phyloP scores from a whole-genome alignment of 2,329 filamentous ascomycete genomes.

The Ophiocordyceps camponoti-leonardi region DNA sequence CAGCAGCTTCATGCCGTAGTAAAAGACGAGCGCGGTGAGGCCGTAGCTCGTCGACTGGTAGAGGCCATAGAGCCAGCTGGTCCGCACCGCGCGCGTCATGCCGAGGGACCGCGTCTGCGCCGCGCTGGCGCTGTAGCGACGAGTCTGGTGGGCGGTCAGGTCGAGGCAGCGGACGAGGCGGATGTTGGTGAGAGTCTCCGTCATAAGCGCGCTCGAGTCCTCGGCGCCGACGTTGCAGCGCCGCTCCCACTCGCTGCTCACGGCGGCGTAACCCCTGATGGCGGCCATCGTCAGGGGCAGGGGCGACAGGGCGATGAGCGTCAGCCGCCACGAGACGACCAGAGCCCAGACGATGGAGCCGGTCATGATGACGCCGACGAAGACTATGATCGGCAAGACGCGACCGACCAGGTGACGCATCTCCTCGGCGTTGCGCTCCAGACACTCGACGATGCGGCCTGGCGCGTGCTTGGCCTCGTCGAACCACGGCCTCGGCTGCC shows the following conservation, averaged over 20 bases:
- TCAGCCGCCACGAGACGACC: conserved; percentile 60
- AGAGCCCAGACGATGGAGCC: conserved; percentile 64
- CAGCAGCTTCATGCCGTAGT: conserved; percentile 56
- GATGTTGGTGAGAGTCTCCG: conserved; percentile 65
- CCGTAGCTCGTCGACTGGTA: conserved; percentile 57
- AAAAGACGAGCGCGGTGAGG: conserved; percentile 65
- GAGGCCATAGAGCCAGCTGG: conserved; percentile 60
- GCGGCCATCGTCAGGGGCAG: conserved; percentile 50
- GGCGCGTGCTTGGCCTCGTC: conserved; percentile 49
- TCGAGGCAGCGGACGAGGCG: conserved; percentile 60
- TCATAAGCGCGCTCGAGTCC: conserved; percentile 37
- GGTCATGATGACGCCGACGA: conserved; percentile 47
- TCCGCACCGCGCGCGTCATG: conserved; percentile 44
- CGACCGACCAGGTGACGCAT: conserved; percentile 69
- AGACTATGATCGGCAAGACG: conserved; percentile 54
- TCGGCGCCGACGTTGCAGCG: conserved; percentile 47
- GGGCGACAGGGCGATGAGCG: conserved; percentile 55
- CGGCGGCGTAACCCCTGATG: conserved; percentile 45
- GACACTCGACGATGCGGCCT: conserved; percentile 45
- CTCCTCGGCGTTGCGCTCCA: conserved; percentile 74
- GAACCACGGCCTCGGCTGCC: conserved; percentile 68
- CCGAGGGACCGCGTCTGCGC: conserved; percentile 41
- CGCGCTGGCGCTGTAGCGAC: background rate
- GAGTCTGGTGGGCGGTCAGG: conserved; percentile 1
- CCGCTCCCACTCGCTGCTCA: conserved; percentile 57